Base-by-base conservation (phyloP, 78 protist species). In the slime mould (Dictyostelium discoideum) region DNA sequence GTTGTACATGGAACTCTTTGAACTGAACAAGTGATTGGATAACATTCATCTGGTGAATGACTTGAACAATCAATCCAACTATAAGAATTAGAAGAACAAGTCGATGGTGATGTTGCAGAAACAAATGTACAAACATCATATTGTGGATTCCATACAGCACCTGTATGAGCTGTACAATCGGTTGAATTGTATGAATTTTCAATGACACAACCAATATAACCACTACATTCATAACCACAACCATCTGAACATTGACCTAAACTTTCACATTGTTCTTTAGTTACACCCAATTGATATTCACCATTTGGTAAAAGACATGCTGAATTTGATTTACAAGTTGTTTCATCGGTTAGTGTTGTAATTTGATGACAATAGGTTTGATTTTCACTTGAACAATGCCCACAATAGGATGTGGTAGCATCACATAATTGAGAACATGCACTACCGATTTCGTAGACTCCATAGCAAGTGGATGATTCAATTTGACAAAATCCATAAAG, bases 191-290 rank as follows among this genome's bases (percentile, higher is more conserved):
- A 14, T 14, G 79, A 24, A 72, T 16, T 46, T 37, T 8, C 14
- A 39, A 73, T 78, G 3, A 50, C 18, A 39, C 88, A 67, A 14
- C 81, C 40, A 24, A 11, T 22, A 26, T 5, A 14, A 54, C 95
- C 95, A 39, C 24, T 42, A 72, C 95, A 90, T 37, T 16, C 24
- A 50, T 69, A 46, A 20, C 95, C 95, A 72, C 95, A 90, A 42
- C 11, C 26, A 26, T n/a, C 7, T 13, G 57, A 22, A 39, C 95
- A 90, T 8, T 18, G 0, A 26, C 87, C 87, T 13, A 39, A 65
- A 22, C 1, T 6, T 26, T 63, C 83, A 73, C 95, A 90, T 32
- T 29, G 67, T 20, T 57, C 67, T 50, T 42, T 18, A 8, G 26
- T 9, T 14, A 84, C 14, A 26, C 48, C 81, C 11, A 74, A 37